Base-by-base conservation (phyloP, 495 filamentous ascomycete species). In the Lasiosphaeria miniovina region DNA sequence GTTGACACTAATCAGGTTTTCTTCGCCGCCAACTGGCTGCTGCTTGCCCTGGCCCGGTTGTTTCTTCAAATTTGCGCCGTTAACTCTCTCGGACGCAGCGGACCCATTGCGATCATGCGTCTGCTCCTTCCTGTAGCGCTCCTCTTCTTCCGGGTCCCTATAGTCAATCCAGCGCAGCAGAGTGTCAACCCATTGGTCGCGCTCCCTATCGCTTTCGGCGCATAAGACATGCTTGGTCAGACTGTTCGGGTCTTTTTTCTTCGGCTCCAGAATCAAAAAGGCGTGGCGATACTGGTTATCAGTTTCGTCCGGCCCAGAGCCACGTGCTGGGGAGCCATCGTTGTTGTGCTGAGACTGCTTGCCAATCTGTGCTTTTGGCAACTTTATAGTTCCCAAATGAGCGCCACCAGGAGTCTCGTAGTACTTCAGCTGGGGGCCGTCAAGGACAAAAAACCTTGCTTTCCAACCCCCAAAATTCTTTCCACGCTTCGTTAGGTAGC, bases 391-490 rank as follows among this genome's bases (percentile, higher is more conserved):
- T 9, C 94, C 94, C 53, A 98, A 76, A 69, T 96, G 90, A 33
- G 90, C 81, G 11, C 94, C 94, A 46, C 92, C 91, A 0, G 89
- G 90, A 4, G 86, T 82, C 71, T 98, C 94, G 67, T 91, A 97
- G 70, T 98, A 98, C 66, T 88, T 91, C 62, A 98, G 74, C 40
- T 90, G 81, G 14, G 95, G 90, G 2, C 91, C 91, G 66, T 98
- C 90, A 1, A 98, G 82, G 49, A 96, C 82, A 65, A 98, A 98
- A 69, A 90, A 98, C 56, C 94, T 82, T 14, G 90, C 91, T 71
- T 98, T 98, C 94, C 94, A 98, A n/a, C 94, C 94, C 32, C 94
- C 94, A 74, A 98, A 98, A 64, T 96, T 97, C 77, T 98, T 98
- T 33, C 94, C 94, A 57, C 89, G 80, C 75, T 98, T 98, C 6